Conservation (phyloP, 352 stramenopile species). For the Globisporangium sylvaticum region DNA sequence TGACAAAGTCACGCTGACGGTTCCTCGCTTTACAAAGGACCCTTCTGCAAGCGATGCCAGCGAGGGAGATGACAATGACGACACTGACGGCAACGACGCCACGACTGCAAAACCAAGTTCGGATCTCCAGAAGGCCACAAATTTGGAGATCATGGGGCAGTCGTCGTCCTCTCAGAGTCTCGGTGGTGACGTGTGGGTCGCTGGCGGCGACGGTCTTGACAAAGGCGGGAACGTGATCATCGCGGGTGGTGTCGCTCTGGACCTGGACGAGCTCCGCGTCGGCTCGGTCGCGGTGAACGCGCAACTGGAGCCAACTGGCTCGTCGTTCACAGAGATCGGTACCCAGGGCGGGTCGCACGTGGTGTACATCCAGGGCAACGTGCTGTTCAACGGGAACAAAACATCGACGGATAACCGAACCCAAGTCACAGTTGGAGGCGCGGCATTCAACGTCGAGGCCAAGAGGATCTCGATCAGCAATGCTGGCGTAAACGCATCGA, state of each 20-base stretch:
- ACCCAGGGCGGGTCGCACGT: slow-evolving; percentile 41
- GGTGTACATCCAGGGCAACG: slow-evolving; percentile 51
- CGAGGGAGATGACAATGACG: slow-evolving; percentile 1
- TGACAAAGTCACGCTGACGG: slow-evolving; percentile 17
- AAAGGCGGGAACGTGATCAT: slow-evolving; percentile 49
- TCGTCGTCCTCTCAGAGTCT: slow-evolving; percentile 36
- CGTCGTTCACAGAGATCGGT: slow-evolving; percentile 61
- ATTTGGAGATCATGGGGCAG: slow-evolving; percentile 52
- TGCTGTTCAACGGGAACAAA: slow-evolving; percentile 49
- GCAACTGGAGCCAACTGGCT: slow-evolving; percentile 29
- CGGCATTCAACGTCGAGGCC: slow-evolving; percentile 32
- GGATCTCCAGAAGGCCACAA: slow-evolving; percentile 25
- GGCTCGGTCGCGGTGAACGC: slow-evolving; percentile 60
- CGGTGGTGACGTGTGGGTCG: slow-evolving; percentile 52
- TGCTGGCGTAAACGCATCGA: slow-evolving; percentile 27
- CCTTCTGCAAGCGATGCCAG: background rate
- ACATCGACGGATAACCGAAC: slow-evolving; percentile 33
- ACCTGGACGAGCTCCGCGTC: slow-evolving; percentile 21
- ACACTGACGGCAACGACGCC: slow-evolving; percentile 8
- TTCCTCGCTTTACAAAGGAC: background rate
- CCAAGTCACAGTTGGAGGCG: slow-evolving; percentile 39
- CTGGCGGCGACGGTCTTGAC: slow-evolving; percentile 42
- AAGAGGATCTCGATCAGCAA: slow-evolving; percentile 52
- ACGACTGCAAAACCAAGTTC: background rate
- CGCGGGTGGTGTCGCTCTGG: slow-evolving; percentile 31